phyloP scores from a whole-genome alignment of 2,329 filamentous ascomycete species.

The Cercospora canescens region DNA sequence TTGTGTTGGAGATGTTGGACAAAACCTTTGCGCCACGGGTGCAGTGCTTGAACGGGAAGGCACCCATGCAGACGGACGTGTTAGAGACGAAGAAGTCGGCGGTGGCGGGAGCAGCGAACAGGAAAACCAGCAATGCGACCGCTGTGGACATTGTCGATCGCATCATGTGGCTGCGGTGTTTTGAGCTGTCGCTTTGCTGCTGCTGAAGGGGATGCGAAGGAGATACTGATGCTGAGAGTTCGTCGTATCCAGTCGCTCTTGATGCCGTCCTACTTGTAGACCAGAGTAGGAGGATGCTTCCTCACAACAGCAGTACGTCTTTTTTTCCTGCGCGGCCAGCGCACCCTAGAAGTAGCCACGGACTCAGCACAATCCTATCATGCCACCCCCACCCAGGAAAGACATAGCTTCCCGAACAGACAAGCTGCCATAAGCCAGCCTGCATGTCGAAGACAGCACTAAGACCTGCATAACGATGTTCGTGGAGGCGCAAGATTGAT shows the following conservation, averaged over 20 bases:
- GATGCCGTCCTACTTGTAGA: background rate
- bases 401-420: background rate
- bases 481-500: conserved; percentile 12
- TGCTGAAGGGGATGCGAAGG: too few species aligned
- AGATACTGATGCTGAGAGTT: background rate
- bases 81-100: conserved; percentile 29
- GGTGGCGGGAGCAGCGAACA: conserved; percentile 2
- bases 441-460: conserved; percentile 8
- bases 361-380: background rate
- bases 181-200: background rate
- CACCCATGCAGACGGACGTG: conserved; percentile 26
- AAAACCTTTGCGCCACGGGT: conserved; percentile 22
- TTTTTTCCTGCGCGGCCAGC: too few species aligned
- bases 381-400: background rate
- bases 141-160: background rate
- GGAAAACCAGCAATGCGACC: background rate
- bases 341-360: background rate
- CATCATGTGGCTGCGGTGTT: background rate
- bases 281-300: background rate
- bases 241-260: background rate
- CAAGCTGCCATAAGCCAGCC: background rate
- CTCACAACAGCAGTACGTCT: too few species aligned
- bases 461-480: conserved; percentile 9
- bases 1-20: conserved; percentile 8
- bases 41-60: conserved; percentile 20